Evolutionary conservation across 2,329 filamentous ascomycete genomes (phyloP), one percentile per base, ranked within the genome.

Genomic region (Aspergillus novoparasiticus): DNA sequence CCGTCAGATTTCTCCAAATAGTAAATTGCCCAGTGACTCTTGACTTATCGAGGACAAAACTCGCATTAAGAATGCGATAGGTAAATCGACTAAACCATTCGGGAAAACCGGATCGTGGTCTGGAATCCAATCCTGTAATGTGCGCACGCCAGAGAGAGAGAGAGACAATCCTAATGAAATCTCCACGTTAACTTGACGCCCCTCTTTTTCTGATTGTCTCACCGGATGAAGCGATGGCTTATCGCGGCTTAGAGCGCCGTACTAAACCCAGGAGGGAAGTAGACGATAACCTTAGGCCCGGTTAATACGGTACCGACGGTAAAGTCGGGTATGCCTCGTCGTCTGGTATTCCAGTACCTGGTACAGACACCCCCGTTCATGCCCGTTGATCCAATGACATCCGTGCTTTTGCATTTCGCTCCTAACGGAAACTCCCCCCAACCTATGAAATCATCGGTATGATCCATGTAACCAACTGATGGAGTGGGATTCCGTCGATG

Each of bases 151-250:
- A 26, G 2, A 26, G 23, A 26, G 23, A 26, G 32, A 34, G 12
- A 36, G 12, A 36, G 5, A 36, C 4, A 36, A 48, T 21, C 5
- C 45, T 26, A 48, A 48, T 60, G 62, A 59, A 60, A 56, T 57
- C 56, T 65, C 65, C 63, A 62, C 64, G 61, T 64, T 62, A 59
- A 57, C 34, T 41, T 57, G 59, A 57, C 34, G 23, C 57, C 45
- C 51, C 54, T 56, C 57, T 45, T 61, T 55, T 58, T 39, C 32
- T 63, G 19, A 54, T 39, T 55, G 51, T 39, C 32, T 55, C 64
- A 62, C 66, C 67, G 65, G 65, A 67, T 67, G 61, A 54, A 61
- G 57, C 50, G 56, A 36, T 54, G 62, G 62, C 58, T 54, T 62
- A 65, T 68, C 61, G 61, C 66, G 63, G 61, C 51, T 39, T 55